These are phyloP conservation scores for Trichocladium antarcticum DNA, from an alignment of 495 filamentous ascomycete genomes.

Conservation along the genomic window DNA sequence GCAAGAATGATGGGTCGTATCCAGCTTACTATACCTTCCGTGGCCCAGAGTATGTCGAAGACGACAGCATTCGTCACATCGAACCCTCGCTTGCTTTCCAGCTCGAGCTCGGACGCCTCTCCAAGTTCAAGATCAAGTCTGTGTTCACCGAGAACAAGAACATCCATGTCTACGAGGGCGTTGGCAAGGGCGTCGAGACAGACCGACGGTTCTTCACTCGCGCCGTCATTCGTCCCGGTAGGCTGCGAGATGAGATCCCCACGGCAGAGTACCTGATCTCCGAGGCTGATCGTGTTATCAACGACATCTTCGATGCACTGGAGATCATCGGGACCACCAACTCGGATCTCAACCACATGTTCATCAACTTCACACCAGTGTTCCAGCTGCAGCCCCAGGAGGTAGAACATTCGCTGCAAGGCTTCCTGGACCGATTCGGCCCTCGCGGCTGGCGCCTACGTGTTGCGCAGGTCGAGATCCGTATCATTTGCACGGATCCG, in stretches of 20 bases:
- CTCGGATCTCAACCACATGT: constrained; percentile 99
- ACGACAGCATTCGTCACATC: constrained; percentile 89
- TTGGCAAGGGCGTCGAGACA: constrained; percentile 84
- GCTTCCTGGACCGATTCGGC: constrained; percentile 93
- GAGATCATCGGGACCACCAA: constrained; percentile 99
- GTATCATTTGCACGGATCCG: constrained; percentile 91
- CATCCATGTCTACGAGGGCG: constrained; percentile 95
- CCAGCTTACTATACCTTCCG: constrained; percentile 98
- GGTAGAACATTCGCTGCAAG: constrained; percentile 86
- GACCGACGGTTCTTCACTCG: constrained; percentile 98
- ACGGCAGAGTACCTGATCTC: constrained; percentile 97
- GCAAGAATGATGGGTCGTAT: constrained; percentile 86
- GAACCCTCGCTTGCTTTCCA: constrained; percentile 97
- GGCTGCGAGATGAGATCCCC: constrained; percentile 91
- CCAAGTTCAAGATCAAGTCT: constrained; percentile 94
- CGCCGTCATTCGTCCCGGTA: constrained; percentile 82
- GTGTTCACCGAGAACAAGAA: constrained; percentile 98
- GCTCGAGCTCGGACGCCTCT: constrained; percentile 82
- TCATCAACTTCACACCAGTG: constrained; percentile 95
- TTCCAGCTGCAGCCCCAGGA: constrained; percentile 85
- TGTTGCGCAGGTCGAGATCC: constrained; percentile 94
- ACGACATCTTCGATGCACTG: constrained; percentile 91
- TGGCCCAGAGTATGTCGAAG: constrained; percentile 78
- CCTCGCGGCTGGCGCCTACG: constrained; percentile 91
- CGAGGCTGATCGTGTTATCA: constrained; percentile 91